These are phyloP conservation scores for Podila epicladia DNA, from an alignment of 192 early-diverging fungal species.

Conservation along the genomic window DNA sequence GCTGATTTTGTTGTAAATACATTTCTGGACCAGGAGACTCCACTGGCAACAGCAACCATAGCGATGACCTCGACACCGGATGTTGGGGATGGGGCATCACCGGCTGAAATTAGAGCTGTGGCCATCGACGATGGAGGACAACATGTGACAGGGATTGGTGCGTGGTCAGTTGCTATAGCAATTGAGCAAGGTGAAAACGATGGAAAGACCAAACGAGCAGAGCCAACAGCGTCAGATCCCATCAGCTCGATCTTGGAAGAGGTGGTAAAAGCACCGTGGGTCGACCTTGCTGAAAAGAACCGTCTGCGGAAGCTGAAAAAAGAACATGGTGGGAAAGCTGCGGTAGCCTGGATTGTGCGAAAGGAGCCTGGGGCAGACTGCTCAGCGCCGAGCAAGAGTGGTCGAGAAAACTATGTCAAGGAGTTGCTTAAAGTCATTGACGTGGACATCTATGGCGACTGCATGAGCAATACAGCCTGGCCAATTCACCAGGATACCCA, in stretches of 20 bases:
- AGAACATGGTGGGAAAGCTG: constrained; percentile 15
- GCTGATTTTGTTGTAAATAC: background rate
- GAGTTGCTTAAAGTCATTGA: constrained; percentile 30
- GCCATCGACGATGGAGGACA: too few relatives aligned
- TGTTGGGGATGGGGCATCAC: too few relatives aligned
- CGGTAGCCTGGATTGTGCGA: constrained; percentile 9
- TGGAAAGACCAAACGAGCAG: background rate
- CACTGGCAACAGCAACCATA: background rate
- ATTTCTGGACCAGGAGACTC: background rate
- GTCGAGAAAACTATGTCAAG: constrained; percentile 20
- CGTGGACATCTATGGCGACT: constrained; percentile 33
- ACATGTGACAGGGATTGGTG: too few relatives aligned
- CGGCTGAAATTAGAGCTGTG: too few relatives aligned
- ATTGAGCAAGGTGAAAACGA: too few relatives aligned
- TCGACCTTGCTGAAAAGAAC: constrained; percentile 17
- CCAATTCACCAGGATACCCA: constrained; percentile 4
- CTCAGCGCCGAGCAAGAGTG: background rate
- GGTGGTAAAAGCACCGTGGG: constrained; percentile 4
- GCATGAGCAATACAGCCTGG: constrained; percentile 28
- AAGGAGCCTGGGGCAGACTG: background rate
- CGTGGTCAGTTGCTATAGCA: too few relatives aligned
- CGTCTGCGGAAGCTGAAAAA: constrained; percentile 4
- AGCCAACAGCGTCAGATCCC: too few relatives aligned
- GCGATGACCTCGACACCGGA: background rate
- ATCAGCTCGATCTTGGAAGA: constrained; percentile 6